Base-by-base conservation (phyloP, 305 asterid species). In the Nicotiana rustica region DNA sequence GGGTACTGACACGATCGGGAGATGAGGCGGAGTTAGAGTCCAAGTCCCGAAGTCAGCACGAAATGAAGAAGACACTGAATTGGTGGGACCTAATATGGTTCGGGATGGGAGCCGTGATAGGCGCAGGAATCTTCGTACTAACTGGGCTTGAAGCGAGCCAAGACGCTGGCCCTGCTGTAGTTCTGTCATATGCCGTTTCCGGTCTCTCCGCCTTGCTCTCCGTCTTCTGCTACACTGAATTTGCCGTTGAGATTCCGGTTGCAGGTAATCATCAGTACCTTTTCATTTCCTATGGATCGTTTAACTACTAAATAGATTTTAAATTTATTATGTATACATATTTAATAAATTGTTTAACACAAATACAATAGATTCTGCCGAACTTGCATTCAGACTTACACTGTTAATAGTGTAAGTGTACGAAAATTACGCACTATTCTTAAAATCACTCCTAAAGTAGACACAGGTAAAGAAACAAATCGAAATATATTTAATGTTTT, bases 31-130 rank as follows among this genome's bases (percentile, higher is more conserved):
- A 95, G 87, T 66, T 93, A 56, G 94, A 88, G 85, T 93, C 88
- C 69, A 93, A 88, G 88, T 59, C 87, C 44, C 89, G 90, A 7
- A 95, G 99, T 70, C 84, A 84, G 36, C 78, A 92, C 82, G 88
- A 91, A 86, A 92, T 95, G 98, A 95, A 93, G 87, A 89, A 18
- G 91, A 92, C 91, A 0, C 90, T 95, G 18, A 82, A 89, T 0
- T 92, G 97, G 99, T 95, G 97, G 96, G 99, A 95, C 81, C 64
- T 80, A 0, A 65, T 80, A 21, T 80, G 77, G 89, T 87, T 87
- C n/a, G 89, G 89, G 12, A 80, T 87, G 69, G 89, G 89, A 1
- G 86, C 87, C 17, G 85, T 87, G 4, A 87, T 87, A n/a, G 89
- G 89, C 7, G 89, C 89, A n/a, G 89, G 89, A 4, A 81, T 84